Conservation (phyloP, 169 alveolate species). For the Perkinsus olseni region DNA sequence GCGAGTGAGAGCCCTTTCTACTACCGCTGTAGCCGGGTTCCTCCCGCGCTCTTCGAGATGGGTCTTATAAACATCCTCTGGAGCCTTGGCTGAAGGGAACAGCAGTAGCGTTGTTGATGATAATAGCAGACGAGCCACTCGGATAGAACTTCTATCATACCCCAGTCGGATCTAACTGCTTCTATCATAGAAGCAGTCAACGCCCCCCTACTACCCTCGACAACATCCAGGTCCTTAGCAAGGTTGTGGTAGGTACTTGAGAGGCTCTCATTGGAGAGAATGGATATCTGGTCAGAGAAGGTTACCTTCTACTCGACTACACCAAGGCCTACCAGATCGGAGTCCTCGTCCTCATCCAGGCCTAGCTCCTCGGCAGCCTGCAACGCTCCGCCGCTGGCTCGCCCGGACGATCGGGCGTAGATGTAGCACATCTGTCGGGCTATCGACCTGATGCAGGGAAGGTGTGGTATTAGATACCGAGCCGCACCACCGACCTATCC, state of each 20-base stretch:
- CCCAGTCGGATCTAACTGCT: too few relatives aligned
- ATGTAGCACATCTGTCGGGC: background rate
- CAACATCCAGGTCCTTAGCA: background rate
- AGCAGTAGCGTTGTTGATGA: too few relatives aligned
- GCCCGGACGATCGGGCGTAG: background rate
- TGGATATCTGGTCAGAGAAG: background rate
- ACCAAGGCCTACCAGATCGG: background rate
- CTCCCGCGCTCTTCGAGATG: conserved; percentile 34
- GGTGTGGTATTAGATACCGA: background rate
- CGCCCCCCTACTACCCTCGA: background rate
- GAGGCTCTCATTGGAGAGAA: background rate
- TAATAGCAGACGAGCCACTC: too few relatives aligned
- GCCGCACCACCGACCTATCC: background rate
- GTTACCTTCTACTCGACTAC: background rate
- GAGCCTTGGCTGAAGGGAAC: conserved; percentile 26
- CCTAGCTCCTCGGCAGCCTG: background rate
- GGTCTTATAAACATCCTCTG: conserved; percentile 49
- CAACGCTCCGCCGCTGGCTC: background rate
- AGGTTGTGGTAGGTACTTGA: background rate
- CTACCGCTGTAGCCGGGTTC: background rate
- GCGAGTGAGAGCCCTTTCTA: background rate
- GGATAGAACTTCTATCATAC: too few relatives aligned
- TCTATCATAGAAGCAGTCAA: too few relatives aligned
- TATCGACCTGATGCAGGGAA: background rate
- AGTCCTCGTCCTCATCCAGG: background rate